phyloP scores from a whole-genome alignment of 805 yeast genomes.

The Danielia oregonensis region DNA sequence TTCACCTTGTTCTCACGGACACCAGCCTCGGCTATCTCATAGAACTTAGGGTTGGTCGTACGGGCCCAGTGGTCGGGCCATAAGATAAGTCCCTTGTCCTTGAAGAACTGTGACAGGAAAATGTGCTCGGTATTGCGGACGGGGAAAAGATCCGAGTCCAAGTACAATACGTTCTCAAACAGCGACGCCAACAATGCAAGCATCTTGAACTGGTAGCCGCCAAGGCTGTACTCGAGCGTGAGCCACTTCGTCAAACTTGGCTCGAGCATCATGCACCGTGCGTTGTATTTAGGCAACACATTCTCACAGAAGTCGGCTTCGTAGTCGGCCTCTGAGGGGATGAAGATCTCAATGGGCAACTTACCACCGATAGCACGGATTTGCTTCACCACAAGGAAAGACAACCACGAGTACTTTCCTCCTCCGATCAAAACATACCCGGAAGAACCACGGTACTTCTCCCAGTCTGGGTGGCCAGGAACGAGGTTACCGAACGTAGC shows the following conservation, averaged over 20 bases:
- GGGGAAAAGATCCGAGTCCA: slow-evolving; percentile 53
- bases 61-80: slow-evolving; percentile 77
- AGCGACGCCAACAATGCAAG: slow-evolving; percentile 60
- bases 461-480: slow-evolving; percentile 39
- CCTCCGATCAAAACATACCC: slow-evolving; percentile 54
- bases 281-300: slow-evolving; percentile 40
- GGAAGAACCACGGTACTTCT: slow-evolving; percentile 23
- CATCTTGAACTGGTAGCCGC: slow-evolving; percentile 51
- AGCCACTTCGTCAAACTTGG: slow-evolving; percentile 14
- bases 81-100: slow-evolving; percentile 46
- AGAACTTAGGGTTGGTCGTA: slow-evolving; percentile 58
- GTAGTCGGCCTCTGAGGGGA: slow-evolving; percentile 42
- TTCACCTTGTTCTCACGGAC: slow-evolving; percentile 33
- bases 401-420: slow-evolving; percentile 48
- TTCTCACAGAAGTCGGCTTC: slow-evolving; percentile 45
- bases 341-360: slow-evolving; percentile 50
- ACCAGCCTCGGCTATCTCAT: slow-evolving; percentile 46
- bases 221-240: slow-evolving; percentile 22
- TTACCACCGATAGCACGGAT: slow-evolving; percentile 40
- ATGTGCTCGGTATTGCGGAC: slow-evolving; percentile 41
- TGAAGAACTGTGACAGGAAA: slow-evolving; percentile 42
- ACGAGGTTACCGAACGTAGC: slow-evolving; percentile 34
- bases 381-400: slow-evolving; percentile 47
- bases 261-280: slow-evolving; percentile 45
- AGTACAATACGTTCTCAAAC: slow-evolving; percentile 44